Conservation (phyloP, 345 rosid genomes). For the Brassica incana region DNA sequence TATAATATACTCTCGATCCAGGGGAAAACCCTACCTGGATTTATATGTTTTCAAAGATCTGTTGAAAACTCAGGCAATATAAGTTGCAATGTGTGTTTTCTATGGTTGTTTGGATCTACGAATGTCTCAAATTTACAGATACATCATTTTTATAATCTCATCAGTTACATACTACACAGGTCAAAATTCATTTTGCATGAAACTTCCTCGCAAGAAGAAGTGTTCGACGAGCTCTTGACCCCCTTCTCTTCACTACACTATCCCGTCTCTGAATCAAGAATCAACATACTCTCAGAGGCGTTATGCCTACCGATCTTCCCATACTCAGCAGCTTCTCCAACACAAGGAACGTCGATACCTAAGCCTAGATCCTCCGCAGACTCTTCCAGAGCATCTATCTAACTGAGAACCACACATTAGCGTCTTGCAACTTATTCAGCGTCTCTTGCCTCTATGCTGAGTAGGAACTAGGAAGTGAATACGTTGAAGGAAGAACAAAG, state of each 20-base stretch:
- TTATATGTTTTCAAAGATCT: constrained; percentile 1
- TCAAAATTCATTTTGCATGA: not conserved
- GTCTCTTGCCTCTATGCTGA: constrained; percentile 62
- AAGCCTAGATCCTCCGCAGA: constrained; percentile 51
- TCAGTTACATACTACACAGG: not conserved
- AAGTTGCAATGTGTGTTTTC: not conserved
- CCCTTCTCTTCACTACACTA: constrained; percentile 75
- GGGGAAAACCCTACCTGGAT: constrained; percentile 16
- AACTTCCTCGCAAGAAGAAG: constrained; percentile 43
- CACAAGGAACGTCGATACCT: constrained; percentile 65
- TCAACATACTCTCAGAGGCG: constrained; percentile 91
- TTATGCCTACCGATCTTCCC: constrained; percentile 94
- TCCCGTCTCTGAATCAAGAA: constrained; percentile 81
- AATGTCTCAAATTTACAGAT: constrained; percentile 29
- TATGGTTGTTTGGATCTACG: not conserved
- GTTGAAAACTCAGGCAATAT: not conserved
- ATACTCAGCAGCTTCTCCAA: constrained; percentile 92
- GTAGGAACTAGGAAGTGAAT: constrained; percentile 23
- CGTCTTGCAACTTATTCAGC: constrained; percentile 56
- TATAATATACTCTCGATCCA: constrained; percentile 11
- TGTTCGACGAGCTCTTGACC: constrained; percentile 92
- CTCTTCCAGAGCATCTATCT: constrained; percentile 53
- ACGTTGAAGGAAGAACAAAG: constrained; percentile 52
- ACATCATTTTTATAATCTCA: not conserved
- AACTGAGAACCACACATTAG: constrained; percentile 72